Conservation (phyloP, 179 eudicot species). For the Actinidia chinensis region DNA sequence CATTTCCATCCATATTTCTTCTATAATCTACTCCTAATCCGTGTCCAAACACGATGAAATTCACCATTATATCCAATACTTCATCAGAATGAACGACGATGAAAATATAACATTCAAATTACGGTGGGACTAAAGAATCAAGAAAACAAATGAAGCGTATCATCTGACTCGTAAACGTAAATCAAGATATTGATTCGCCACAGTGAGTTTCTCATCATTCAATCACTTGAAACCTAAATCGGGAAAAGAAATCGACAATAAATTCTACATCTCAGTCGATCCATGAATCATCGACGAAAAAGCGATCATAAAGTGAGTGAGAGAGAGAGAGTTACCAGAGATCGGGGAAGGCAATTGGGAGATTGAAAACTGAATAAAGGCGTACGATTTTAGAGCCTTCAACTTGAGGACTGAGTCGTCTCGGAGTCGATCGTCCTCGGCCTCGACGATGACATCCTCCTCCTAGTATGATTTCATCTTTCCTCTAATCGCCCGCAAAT, state of each 20-base stretch:
- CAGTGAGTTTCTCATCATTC: neutral
- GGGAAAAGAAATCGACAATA: neutral
- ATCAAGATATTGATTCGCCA: too few species aligned
- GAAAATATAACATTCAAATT: neutral
- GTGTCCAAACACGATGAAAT: neutral
- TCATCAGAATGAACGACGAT: neutral
- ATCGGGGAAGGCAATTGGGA: neutral
- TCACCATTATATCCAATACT: neutral
- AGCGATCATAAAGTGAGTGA: neutral
- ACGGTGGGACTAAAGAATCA: neutral
- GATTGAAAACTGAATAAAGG: neutral
- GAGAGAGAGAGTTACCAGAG: conserved; percentile 4
- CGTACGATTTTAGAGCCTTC: neutral
- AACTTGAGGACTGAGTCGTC: neutral
- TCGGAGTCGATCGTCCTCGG: neutral
- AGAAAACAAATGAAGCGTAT: neutral
- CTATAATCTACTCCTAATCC: neutral
- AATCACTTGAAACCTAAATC: neutral
- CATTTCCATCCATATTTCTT: neutral
- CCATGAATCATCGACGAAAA: neutral
- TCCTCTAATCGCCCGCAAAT: too few species aligned
- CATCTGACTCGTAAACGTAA: neutral
- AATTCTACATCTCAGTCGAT: neutral
- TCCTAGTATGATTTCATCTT: too few species aligned
- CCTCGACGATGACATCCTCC: neutral